Base-by-base conservation (phyloP, 106 monocot species). In the Acanthochlamys bracteata region DNA sequence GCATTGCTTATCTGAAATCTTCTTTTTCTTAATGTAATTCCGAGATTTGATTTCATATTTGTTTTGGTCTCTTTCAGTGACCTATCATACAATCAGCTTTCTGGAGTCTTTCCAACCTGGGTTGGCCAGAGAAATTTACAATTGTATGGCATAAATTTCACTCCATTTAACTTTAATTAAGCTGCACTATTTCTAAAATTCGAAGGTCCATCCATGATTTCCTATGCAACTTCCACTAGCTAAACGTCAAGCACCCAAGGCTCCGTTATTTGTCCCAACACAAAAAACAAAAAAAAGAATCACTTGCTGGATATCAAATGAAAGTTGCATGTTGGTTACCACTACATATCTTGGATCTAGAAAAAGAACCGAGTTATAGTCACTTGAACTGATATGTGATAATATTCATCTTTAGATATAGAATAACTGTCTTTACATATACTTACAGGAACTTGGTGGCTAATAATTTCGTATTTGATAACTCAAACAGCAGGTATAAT, bases 21-120 rank as follows among this genome's bases (percentile, higher is more conserved):
- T 14, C 4, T 25, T 55, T 41, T 58, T 56, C 25, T 19, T 39
- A 4, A 21, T 53, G n/a, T 47, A 24, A 7, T 60, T 16, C 12
- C n/a, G 0, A 59, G 16, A 25, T 7, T 10, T 60, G 33, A 53
- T 21, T 27, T 52, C 20, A 61, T 52, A 70, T 55, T 42, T 11
- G n/a, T 65, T 1, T 63, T 55, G 12, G 69, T 61, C 74, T 42
- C 40, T 42, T 82, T 66, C 79, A 95, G 90, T 66, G 94, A 95
- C 76, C 57, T 95, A 57, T 95, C 94, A 15, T 95, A 95, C 73
- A 90, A 95, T 72, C 68, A 84, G 57, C 64, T 95, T 4, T 79
- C 89, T 51, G 94, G 94, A 69, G 68, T 46, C 39, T 87, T 95
- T 68, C 94, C 94, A 75, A 67, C 84, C 59, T 95, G 94, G 94